Conservation (phyloP, 129 eudicot species). For the Tanacetum coccineum region DNA sequence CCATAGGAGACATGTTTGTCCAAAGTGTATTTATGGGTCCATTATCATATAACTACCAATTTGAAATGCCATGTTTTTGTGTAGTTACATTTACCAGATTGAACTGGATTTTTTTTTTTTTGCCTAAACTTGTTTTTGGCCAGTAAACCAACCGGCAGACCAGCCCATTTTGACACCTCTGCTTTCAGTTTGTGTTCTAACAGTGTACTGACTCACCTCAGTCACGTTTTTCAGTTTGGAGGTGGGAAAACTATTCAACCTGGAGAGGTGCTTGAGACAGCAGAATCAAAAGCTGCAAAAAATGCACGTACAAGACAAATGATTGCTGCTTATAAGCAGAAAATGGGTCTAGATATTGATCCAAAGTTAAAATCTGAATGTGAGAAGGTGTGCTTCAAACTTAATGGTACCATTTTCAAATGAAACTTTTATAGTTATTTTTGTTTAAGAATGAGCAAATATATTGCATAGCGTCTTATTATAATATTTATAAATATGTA, state of each 20-base stretch:
- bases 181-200: conserved; percentile 15
- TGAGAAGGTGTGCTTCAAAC: conserved; percentile 59
- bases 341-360: conserved; percentile 53
- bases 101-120: no score
- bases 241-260: conserved; percentile 86
- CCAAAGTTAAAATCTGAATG: conserved; percentile 83
- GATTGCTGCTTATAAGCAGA: conserved; percentile 57
- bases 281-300: conserved; percentile 76
- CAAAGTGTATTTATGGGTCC: no score
- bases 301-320: conserved; percentile 63
- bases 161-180: not conserved
- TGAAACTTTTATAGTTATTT: conserved; percentile 14
- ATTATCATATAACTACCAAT: no score
- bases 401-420: conserved; percentile 21
- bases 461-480: conserved; percentile 19
- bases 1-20: no score
- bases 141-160: not conserved
- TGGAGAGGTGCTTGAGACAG: conserved; percentile 75
- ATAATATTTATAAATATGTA: conserved; percentile 32
- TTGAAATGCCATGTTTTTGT: no score
- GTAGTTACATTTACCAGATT: no score
- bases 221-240: conserved; percentile 49
- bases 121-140: not conserved
- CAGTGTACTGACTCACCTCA: conserved; percentile 5
- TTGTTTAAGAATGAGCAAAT: conserved; percentile 4